A percentile compares a stretch with the other conserved stretches of the same genome.
phyloP scores from a whole-genome alignment of 176 grass and related monocot genomes.

The Avena atlantica region DNA sequence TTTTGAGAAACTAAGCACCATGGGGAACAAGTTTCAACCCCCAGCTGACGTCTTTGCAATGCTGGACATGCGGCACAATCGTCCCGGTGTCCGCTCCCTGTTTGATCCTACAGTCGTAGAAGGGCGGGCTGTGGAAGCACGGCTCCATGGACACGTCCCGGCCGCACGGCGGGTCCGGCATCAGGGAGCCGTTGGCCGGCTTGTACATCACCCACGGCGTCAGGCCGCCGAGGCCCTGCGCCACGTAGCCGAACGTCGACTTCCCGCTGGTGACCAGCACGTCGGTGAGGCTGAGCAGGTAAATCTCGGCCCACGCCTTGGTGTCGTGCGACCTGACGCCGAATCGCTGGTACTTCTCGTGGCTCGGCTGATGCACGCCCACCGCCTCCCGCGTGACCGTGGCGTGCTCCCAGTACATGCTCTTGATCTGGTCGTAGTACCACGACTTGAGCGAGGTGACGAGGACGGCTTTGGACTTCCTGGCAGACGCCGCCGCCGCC shows the following conservation, averaged over 20 bases:
- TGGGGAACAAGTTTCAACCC: conserved; percentile 16
- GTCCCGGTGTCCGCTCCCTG: not conserved
- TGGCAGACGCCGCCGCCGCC: not conserved
- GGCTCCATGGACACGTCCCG: conserved; percentile 55
- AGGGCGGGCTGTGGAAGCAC: conserved; percentile 21
- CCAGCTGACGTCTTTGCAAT: not conserved
- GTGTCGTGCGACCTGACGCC: conserved; percentile 44
- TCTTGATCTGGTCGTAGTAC: conserved; percentile 60
- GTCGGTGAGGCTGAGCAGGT: conserved; percentile 63
- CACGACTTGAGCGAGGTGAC: conserved; percentile 49
- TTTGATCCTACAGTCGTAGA: conserved; percentile 28
- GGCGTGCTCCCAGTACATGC: conserved; percentile 65
- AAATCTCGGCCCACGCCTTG: conserved; percentile 75
- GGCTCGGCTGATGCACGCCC: conserved; percentile 70
- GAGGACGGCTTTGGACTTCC: conserved; percentile 38
- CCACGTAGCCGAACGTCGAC: conserved; percentile 79
- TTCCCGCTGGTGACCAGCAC: conserved; percentile 49
- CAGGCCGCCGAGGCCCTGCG: conserved; percentile 56
- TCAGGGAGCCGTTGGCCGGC: not conserved
- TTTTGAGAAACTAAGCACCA: not conserved
- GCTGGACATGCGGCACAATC: not conserved
- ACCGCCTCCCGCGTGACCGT: conserved; percentile 50
- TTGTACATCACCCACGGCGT: conserved; percentile 47
- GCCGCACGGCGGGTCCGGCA: conserved; percentile 36
- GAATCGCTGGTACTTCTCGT: conserved; percentile 53